Conservation (phyloP, 805 yeast genomes). For the Grigorovia humatica region DNA sequence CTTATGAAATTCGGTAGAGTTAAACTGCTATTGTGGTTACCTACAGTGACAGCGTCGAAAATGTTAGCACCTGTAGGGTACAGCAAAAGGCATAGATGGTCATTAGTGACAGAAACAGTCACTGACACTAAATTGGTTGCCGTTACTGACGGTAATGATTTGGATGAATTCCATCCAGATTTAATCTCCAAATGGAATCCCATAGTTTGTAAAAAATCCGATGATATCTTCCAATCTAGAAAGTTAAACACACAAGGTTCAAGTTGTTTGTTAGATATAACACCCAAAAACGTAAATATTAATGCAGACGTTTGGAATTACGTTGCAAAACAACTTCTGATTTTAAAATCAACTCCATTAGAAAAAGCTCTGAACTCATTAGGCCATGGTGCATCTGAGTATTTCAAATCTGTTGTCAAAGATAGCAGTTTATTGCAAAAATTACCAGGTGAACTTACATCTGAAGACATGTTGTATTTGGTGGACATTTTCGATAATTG, state of each 20-base stretch:
- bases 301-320: constrained; percentile 55
- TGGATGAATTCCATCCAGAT: constrained; percentile 11
- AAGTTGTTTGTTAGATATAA: constrained; percentile 49
- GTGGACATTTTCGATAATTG: constrained; percentile 49
- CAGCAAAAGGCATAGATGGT: constrained; percentile 45
- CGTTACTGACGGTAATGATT: constrained; percentile 19
- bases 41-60: constrained; percentile 50
- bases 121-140: constrained; percentile 53
- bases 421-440: constrained; percentile 33
- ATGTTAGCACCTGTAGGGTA: constrained; percentile 48
- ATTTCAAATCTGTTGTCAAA: constrained; percentile 29
- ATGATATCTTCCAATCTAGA: constrained; percentile 16
- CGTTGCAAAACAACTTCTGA: constrained; percentile 51
- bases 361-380: constrained; percentile 40
- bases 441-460: constrained; percentile 38
- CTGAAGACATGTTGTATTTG: constrained; percentile 45
- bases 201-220: constrained; percentile 22
- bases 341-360: constrained; percentile 37
- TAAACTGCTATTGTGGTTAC: constrained; percentile 60
- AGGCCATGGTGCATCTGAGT: constrained; percentile 75
- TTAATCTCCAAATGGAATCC: constrained; percentile 23
- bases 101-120: constrained; percentile 55
- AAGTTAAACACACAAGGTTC: constrained; percentile 26
- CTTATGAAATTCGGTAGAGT: constrained; percentile 62
- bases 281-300: constrained; percentile 35